phyloP scores from a whole-genome alignment of 148 eudicot species.

The Diospyros lotus region DNA sequence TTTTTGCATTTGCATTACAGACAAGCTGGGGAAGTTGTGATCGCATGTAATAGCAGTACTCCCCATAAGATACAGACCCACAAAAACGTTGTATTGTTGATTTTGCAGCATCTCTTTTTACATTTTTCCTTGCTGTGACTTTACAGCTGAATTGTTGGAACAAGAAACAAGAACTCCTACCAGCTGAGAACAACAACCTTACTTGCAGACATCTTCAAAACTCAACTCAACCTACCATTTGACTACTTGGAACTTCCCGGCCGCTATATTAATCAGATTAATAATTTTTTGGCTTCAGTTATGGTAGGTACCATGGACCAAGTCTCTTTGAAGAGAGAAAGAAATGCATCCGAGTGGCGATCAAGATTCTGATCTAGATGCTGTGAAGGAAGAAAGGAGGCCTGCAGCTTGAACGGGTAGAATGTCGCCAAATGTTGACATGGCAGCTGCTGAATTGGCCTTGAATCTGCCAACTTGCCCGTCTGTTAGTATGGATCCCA shows the following conservation, averaged over 20 bases:
- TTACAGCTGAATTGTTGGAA: not conserved
- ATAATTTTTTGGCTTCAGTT: not conserved
- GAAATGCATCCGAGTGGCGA: not conserved
- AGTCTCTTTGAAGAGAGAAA: not conserved
- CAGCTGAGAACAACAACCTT: not conserved
- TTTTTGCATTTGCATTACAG: no score
- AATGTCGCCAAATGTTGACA: conserved; percentile 75
- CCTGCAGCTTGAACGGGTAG: conserved; percentile 97
- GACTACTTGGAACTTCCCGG: not conserved
- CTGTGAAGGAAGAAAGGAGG: conserved; percentile 80
- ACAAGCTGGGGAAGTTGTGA: no score
- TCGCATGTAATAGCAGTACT: not conserved
- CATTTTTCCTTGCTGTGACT: not conserved
- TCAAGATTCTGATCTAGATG: conserved; percentile 75
- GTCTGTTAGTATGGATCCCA: conserved; percentile 87
- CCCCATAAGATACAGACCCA: not conserved
- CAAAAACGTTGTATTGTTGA: not conserved
- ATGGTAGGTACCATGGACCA: not conserved
- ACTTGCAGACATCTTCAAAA: not conserved
- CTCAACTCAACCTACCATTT: not conserved
- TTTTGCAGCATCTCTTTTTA: not conserved
- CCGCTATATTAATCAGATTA: not conserved
- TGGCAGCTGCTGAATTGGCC: conserved; percentile 56
- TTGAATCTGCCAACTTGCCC: conserved; percentile 77
- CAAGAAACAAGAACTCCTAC: not conserved